Evolutionary conservation across 768 basidiomycete species (phyloP).

Genomic region (Paxillus ammoniavirescens): DNA sequence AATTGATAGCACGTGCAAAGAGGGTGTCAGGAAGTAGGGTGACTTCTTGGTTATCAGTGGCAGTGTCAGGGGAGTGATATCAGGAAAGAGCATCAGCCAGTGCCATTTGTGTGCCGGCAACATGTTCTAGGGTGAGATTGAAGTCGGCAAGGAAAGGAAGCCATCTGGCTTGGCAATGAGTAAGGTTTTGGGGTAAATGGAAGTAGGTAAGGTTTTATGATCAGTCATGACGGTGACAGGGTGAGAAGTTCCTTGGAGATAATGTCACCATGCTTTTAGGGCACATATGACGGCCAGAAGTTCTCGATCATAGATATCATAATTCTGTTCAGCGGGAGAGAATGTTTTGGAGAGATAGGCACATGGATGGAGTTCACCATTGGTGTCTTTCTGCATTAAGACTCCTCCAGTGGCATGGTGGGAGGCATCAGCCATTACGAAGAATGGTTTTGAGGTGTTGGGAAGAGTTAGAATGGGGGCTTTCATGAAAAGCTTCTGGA

Average conservation of each 20-base stretch:
- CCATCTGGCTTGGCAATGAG: background rate
- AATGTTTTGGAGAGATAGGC: no score
- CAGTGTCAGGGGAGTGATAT: background rate
- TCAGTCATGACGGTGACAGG: no score
- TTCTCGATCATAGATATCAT: no score
- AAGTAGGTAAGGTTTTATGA: no score
- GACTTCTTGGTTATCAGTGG: background rate
- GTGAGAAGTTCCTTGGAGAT: background rate
- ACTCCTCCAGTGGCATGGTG: background rate
- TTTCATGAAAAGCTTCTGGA: no score
- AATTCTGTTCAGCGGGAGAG: no score
- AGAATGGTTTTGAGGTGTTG: conserved; percentile 8
- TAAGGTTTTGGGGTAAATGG: background rate
- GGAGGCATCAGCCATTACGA: background rate
- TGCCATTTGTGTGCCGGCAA: background rate
- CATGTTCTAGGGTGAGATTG: background rate
- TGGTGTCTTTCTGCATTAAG: background rate
- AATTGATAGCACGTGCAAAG: background rate
- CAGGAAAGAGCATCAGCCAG: background rate
- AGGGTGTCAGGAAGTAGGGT: background rate
- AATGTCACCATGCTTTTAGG: conserved; percentile 16
- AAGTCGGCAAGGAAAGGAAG: background rate
- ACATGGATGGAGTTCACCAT: background rate
- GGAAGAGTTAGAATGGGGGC: no score
- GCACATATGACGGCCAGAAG: conserved; percentile 27